Evolutionary conservation across 345 rosid genomes (phyloP).

Genomic region (Sonneratia caseolaris): DNA sequence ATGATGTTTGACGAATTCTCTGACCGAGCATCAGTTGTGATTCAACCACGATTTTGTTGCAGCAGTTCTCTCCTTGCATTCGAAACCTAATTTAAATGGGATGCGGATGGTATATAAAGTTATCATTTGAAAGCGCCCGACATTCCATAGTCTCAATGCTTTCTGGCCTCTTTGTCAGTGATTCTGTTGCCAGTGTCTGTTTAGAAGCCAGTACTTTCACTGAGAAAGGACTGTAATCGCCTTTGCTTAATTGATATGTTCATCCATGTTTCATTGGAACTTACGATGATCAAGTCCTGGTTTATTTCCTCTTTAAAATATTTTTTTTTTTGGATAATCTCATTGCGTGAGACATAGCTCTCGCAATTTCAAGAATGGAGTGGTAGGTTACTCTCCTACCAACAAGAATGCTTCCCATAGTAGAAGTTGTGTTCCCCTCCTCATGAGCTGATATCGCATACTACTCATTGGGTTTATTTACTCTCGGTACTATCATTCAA

Average conservation of each 20-base stretch:
- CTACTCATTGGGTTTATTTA: no score
- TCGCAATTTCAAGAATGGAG: no score
- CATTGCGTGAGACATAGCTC: no score
- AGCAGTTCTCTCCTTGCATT: background rate
- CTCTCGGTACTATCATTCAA: no score
- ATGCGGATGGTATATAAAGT: background rate
- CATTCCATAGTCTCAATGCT: background rate
- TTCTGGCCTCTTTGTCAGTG: background rate
- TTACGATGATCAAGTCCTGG: no score
- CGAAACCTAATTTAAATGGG: background rate
- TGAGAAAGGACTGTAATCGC: background rate
- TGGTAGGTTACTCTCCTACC: no score
- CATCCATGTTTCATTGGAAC: background rate
- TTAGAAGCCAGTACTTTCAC: background rate
- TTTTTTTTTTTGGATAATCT: no score
- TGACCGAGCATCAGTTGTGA: background rate
- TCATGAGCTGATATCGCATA: no score
- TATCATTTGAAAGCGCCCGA: background rate
- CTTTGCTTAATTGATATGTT: background rate
- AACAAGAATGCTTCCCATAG: no score
- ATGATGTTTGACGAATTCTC: constrained; percentile 45
- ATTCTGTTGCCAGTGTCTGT: background rate
- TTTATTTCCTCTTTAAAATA: no score
- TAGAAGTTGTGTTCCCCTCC: no score
- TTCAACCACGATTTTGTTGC: background rate